phyloP scores from a whole-genome alignment of 2,329 filamentous ascomycete genomes.

The Monilinia vaccinii-corymbosi region DNA sequence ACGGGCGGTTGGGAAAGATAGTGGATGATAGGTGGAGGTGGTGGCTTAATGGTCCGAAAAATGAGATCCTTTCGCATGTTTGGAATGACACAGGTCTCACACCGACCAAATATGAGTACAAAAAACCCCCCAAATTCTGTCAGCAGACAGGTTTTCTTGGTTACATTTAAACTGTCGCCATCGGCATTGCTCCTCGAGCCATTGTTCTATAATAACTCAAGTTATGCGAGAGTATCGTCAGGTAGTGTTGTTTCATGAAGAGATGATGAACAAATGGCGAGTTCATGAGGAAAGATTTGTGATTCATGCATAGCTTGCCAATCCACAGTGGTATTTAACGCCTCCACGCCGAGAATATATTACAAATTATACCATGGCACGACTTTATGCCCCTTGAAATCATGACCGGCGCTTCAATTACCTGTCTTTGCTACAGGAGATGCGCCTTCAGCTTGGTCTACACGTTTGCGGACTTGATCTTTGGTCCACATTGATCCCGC shows the following conservation, averaged over 20 bases:
- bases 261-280: not conserved
- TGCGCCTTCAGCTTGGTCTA: constrained; percentile 15
- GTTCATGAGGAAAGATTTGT: not conserved
- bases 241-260: not conserved
- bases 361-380: constrained; percentile 2
- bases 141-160: not conserved
- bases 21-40: not conserved
- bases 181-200: not conserved
- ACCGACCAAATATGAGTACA: not conserved
- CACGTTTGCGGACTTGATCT: constrained; percentile 19
- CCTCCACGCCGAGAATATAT: not conserved
- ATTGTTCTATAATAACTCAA: not conserved
- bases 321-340: constrained; percentile 5
- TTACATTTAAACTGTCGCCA: not conserved
- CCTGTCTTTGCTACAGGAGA: constrained; percentile 15
- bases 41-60: not conserved
- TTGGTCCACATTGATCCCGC: constrained; percentile 29
- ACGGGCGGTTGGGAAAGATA: not conserved
- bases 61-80: not conserved
- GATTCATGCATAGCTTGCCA: not conserved
- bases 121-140: not conserved
- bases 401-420: constrained; percentile 10
- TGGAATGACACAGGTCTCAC: not conserved
- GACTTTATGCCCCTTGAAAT: not conserved
- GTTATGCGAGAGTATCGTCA: not conserved